Base-by-base conservation (phyloP, 768 basidiomycete genomes). In the Nevesoporus exiguus region DNA sequence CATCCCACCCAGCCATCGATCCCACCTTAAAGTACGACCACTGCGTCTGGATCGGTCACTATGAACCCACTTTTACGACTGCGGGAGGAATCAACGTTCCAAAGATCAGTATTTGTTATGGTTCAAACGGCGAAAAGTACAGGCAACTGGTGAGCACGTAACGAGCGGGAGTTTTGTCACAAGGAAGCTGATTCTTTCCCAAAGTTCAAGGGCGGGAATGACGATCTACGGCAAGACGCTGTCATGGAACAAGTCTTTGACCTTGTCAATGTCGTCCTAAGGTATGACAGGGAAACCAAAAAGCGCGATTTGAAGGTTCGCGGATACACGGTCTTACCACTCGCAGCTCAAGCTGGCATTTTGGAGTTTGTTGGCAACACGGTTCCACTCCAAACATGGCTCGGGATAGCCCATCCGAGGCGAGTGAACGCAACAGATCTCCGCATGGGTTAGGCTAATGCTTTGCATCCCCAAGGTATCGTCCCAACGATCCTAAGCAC, bases 211-310 rank as follows among this genome's bases (percentile, higher is more conserved):
- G 93, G 93, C 4, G 88, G 88, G 9, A 77, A 83, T 10, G 97
- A 99, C 61, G 97, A 99, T 63, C 68, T 97, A 43, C 85, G 97
- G 37, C 97, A 99, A 71, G 97, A 99, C 66, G 95, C 95, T 1
- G 93, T 98, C 49, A 98, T 99, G 95, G 93, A 98, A 64, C 97
- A 99, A 71, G 93, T 97, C 2, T 99, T 99, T 64, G 83, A 83
- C 19, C 77, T 98, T 19, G 88, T 94, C 52, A 98, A 98, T 58
- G 71, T 79, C 9, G 79, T 98, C 2, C 78, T 99, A 15, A 64
- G 64, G 2, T 76, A 76, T 17, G 93, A 99, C 67, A 77, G 84
- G 30, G 84, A 90, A 61, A 93, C 94, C 0, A 77, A 79, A 48
- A 78, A 80, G 49, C 84, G 97, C 10, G 73, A 82, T 37, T 76